Base-by-base conservation (phyloP, 129 eudicot species). In the Lonicera japonica region DNA sequence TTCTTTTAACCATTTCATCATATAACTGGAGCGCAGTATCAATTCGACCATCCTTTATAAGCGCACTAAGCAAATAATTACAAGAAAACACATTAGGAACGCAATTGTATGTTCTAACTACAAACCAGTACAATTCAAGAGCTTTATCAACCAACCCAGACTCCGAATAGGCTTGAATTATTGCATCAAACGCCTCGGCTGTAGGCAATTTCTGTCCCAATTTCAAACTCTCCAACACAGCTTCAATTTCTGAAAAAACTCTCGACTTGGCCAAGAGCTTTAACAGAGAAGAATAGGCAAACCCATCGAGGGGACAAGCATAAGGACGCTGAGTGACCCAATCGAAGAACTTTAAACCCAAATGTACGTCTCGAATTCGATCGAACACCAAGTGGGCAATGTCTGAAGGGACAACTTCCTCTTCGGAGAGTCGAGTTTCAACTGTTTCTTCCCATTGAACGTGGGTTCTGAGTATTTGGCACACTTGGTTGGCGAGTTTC, bases 351-450 rank as follows among this genome's bases (percentile, higher is more conserved):
- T 73, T 78, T 0, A 83, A 55, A 17, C 78, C 91, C 43, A 80
- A 67, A 6, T 62, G 75, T 13, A 45, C 73, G 70, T 82, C 75
- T 5, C 45, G 80, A 74, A 80, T 82, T 80, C 82, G 77, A 61
- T 92, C 96, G 65, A 92, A 82, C 85, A 92, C 89, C 1, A 73
- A 71, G 74, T 85, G 95, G 54, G 96, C 95, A 78, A 92, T 74
- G 8, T 92, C 95, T 8, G 96, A 82, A 5, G 89, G 87, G 56
- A 77, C 84, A 36, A 80, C 73, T 40, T 84, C 39, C 41, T 80
- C 73, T 25, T 74, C 67, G 0, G 87, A 80, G 46, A 87, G 67
- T 0, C 69, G 79, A 73, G 80, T 76, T 72, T 85, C 83, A 16
- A 92, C 81, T 0, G 83, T 64, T 58, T 79, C 64, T 70, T 92